A percentile compares a stretch with the other conserved stretches of the same genome.
phyloP scores from a whole-genome alignment of 441 rosid species.

The Aquilaria agallochum region DNA sequence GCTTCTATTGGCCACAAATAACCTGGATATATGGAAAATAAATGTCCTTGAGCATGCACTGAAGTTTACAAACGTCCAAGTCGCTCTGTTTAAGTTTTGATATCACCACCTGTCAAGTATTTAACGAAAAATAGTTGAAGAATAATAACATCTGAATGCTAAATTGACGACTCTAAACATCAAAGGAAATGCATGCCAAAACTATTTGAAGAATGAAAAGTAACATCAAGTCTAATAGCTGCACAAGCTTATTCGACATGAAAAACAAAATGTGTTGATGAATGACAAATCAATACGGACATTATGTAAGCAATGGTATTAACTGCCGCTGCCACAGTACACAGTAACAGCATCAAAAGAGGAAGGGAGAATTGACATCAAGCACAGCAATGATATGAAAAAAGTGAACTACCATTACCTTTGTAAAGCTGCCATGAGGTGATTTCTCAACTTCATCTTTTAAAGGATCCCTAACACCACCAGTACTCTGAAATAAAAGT shows the following conservation, averaged over 20 bases:
- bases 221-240: neutral
- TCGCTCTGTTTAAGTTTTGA: slow-evolving; percentile 29
- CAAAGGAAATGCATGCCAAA: neutral
- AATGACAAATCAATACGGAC: too few relatives aligned
- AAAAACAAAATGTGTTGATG: too few relatives aligned
- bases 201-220: neutral
- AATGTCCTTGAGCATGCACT: slow-evolving; percentile 76
- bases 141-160: too few relatives aligned
- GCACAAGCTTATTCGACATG: too few relatives aligned
- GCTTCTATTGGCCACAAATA: neutral
- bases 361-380: neutral
- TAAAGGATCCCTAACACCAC: slow-evolving; percentile 56
- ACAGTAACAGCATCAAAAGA: neutral
- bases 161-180: too few relatives aligned
- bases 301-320: too few relatives aligned
- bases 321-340: too few relatives aligned
- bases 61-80: slow-evolving; percentile 37
- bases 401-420: slow-evolving; percentile 26
- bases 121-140: neutral
- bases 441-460: slow-evolving; percentile 43
- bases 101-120: slow-evolving; percentile 55
- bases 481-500: slow-evolving; percentile 34
- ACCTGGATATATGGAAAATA: slow-evolving; percentile 90
- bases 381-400: too few relatives aligned
- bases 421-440: slow-evolving; percentile 66